A percentile compares a stretch with the other conserved stretches of the same genome.
These are phyloP conservation scores for Pestalotiopsis sp. DNA, from an alignment of 2,329 filamentous ascomycete genomes.

Conservation along the genomic window DNA sequence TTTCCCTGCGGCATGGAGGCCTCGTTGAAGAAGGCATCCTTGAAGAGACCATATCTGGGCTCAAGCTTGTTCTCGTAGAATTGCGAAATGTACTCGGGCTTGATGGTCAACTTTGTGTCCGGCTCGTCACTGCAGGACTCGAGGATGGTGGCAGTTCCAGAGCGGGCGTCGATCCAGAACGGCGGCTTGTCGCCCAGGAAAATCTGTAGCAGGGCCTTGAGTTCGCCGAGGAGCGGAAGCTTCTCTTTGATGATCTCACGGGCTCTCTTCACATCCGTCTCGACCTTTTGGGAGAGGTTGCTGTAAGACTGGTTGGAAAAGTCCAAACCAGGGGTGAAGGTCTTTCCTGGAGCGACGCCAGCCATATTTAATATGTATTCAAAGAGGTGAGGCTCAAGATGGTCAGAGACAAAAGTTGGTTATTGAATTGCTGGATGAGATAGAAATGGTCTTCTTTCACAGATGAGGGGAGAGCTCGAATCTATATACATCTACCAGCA, in stretches of 20 bases:
- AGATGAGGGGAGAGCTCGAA: background rate
- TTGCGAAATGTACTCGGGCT: constrained; percentile 24
- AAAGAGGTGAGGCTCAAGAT: background rate
- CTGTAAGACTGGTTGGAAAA: constrained; percentile 21
- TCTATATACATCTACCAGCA: background rate
- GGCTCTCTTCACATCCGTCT: constrained; percentile 18
- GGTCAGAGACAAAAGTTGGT: background rate
- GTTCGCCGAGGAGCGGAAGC: constrained; percentile 20
- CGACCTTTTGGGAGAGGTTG: constrained; percentile 15
- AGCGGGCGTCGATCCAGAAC: constrained; percentile 26
- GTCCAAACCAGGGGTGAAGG: constrained; percentile 21
- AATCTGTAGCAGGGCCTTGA: constrained; percentile 22
- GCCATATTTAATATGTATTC: constrained; percentile 17
- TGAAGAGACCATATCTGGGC: constrained; percentile 25
- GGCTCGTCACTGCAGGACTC: constrained; percentile 21
- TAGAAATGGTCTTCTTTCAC: background rate
- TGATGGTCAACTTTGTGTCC: constrained; percentile 23
- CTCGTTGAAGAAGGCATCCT: constrained; percentile 25
- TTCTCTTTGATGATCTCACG: constrained; percentile 23
- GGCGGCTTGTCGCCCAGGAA: constrained; percentile 20
- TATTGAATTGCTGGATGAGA: background rate
- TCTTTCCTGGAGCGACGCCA: constrained; percentile 21
- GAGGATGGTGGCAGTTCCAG: constrained; percentile 20
- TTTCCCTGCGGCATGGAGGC: constrained; percentile 22
- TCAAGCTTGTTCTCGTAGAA: constrained; percentile 27